Evolutionary conservation across 2,329 filamentous ascomycete species (phyloP).

Genomic region (Microcyclospora pomicola): DNA sequence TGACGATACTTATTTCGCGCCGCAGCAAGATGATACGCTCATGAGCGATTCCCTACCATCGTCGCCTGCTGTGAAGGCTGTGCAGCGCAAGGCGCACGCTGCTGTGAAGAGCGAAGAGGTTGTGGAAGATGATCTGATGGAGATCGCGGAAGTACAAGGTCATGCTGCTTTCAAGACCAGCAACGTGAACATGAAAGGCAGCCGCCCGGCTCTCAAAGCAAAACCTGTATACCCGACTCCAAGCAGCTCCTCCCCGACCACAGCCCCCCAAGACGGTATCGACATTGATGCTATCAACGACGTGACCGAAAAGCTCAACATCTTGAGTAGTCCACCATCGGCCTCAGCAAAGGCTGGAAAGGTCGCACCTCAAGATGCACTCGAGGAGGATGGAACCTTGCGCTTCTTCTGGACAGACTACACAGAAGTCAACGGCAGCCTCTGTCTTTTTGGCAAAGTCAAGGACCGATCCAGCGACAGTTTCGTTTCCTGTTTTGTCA

Average conservation of each 20-base stretch:
- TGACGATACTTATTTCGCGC: constrained; percentile 42
- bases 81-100: constrained; percentile 37
- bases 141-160: constrained; percentile 64
- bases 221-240: constrained; percentile 58
- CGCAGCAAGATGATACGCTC: constrained; percentile 51
- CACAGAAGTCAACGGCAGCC: constrained; percentile 74
- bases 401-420: constrained; percentile 98
- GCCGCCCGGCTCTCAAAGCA: constrained; percentile 61
- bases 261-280: constrained; percentile 39
- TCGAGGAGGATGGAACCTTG: constrained; percentile 85
- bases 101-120: constrained; percentile 54
- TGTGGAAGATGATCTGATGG: constrained; percentile 68
- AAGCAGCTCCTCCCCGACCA: constrained; percentile 60
- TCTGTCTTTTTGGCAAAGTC: constrained; percentile 94
- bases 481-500: constrained; percentile 87
- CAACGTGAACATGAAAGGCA: constrained; percentile 75
- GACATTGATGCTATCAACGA: constrained; percentile 82
- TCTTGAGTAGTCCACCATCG: constrained; percentile 59
- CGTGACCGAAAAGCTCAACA: constrained; percentile 72
- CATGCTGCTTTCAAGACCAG: constrained; percentile 46
- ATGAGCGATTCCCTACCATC: constrained; percentile 68
- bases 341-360: constrained; percentile 60
- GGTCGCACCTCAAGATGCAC: constrained; percentile 65
- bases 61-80: constrained; percentile 47
- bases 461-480: constrained; percentile 68